Evolutionary conservation across 2,329 filamentous ascomycete species (phyloP), one percentile per base, ranked within the genome.

Genomic region (Alternaria incomplexa): DNA sequence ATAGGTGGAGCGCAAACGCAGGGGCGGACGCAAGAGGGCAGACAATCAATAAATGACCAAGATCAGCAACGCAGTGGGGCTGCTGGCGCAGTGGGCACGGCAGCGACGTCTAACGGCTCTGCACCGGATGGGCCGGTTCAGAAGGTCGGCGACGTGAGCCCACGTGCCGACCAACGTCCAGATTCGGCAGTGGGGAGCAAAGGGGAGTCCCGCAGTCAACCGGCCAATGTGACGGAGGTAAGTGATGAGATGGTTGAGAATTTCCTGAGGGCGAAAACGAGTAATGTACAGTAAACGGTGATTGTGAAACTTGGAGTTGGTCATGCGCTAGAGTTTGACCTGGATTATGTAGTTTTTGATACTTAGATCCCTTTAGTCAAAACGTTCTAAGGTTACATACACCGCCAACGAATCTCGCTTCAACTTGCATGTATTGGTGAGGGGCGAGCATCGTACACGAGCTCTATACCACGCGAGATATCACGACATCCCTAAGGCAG

Each of bases 181-280:
- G 22, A 55, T 48, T 25, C 30, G 28, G 25, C 47, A n/a, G 47
- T 40, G 22, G 36, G 15, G 23, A 23, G 45, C 11, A 28, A 51
- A 22, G 36, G 10, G 6, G 46, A 15, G 9, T 12, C 25, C 45
- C 36, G 46, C 40, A 51, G 6, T 12, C 53, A 30, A 22, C 40
- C 25, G 17, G 17, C 40, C 11, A 56, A 23, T n/a, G 47, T 7
- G 11, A 12, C 10, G 4, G 58, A 63, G 3, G 50, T 65, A 45
- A 69, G 69, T 22, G 62, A 72, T 32, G 58, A 62, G 10, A 54
- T 73, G 55, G 67, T 74, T 7, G 70, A 72, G 46, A 64, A 56
- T 5, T 71, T 71, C 43, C 56, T 75, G 15, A 67, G 74, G 13
- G 66, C 64, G 7, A 73, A 68, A 52, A 65, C 62, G 55, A 70